Evolutionary conservation across 257 asterid species (phyloP).

Genomic region (Cruciata laevipes): DNA sequence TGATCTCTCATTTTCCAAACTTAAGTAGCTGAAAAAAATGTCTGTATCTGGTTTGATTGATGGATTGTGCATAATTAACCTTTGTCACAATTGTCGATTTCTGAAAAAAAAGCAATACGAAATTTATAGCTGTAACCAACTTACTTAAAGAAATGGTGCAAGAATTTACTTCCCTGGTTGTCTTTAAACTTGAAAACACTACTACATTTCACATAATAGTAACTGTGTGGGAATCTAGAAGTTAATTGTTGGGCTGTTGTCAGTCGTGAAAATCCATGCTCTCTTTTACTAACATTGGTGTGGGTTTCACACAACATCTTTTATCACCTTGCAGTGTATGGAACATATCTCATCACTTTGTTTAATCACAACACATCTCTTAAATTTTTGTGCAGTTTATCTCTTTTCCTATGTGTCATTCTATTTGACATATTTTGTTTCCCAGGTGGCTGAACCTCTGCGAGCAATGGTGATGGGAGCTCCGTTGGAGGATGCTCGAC

Average conservation of each 20-base stretch:
- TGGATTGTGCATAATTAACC: neutral
- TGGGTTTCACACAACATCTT: neutral
- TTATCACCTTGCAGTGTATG: neutral
- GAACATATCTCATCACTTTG: neutral
- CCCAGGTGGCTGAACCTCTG: slow-evolving; percentile 94
- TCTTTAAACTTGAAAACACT: neutral
- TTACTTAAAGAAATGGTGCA: neutral
- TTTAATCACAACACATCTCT: neutral
- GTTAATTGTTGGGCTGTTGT: too few relatives aligned
- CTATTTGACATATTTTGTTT: slow-evolving; percentile 2
- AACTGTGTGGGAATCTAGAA: neutral
- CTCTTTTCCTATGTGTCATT: neutral
- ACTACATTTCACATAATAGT: neutral
- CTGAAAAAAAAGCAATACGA: neutral
- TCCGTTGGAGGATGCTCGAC: slow-evolving; percentile 99
- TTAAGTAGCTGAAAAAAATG: neutral
- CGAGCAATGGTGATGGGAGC: slow-evolving; percentile 99
- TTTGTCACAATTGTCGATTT: neutral
- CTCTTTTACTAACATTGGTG: neutral
- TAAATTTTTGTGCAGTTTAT: neutral
- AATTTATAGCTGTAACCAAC: neutral
- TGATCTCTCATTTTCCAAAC: neutral
- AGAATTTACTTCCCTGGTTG: neutral
- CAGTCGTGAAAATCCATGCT: neutral
- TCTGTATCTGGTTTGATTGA: neutral